Evolutionary conservation across 768 basidiomycete species (phyloP).

Genomic region (Lentinula sp.): DNA sequence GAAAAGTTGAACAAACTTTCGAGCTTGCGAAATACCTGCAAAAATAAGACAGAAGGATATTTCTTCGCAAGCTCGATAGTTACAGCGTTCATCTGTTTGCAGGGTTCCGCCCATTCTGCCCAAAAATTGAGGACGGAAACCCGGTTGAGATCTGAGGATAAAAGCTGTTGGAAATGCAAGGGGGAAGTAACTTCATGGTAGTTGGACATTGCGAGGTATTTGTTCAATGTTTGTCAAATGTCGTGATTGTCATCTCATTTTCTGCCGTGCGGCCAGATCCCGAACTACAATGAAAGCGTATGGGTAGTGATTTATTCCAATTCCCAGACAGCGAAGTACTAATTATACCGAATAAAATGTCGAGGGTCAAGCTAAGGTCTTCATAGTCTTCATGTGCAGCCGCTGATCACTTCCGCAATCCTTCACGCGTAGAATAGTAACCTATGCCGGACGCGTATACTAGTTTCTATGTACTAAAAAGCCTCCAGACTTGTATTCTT

Average conservation of each 20-base stretch:
- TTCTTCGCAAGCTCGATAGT: conserved; percentile 69
- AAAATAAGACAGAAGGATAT: conserved; percentile 60
- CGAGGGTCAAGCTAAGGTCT: too few relatives aligned
- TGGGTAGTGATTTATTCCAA: too few relatives aligned
- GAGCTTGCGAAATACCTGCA: conserved; percentile 49
- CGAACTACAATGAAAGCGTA: too few relatives aligned
- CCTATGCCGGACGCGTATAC: too few relatives aligned
- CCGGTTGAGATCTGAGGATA: conserved; percentile 70
- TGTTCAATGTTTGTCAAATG: conserved; percentile 7
- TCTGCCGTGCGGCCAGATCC: too few relatives aligned
- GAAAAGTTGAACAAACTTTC: background rate
- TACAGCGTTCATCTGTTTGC: conserved; percentile 82
- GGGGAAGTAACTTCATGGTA: conserved; percentile 48
- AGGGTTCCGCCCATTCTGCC: conserved; percentile 91
- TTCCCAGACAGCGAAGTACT: too few relatives aligned
- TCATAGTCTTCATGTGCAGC: background rate
- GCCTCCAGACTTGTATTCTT: too few relatives aligned
- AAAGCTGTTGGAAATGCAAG: conserved; percentile 65
- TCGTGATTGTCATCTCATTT: background rate
- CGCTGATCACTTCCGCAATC: background rate
- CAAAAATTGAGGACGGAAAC: conserved; percentile 92
- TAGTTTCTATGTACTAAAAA: too few relatives aligned
- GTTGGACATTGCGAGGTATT: conserved; percentile 19
- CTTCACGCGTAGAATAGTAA: background rate
- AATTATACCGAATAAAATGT: too few relatives aligned